Evolutionary conservation across 441 rosid species (phyloP), one percentile per base, ranked within the genome.

Genomic region (Theobroma grandiflorum): DNA sequence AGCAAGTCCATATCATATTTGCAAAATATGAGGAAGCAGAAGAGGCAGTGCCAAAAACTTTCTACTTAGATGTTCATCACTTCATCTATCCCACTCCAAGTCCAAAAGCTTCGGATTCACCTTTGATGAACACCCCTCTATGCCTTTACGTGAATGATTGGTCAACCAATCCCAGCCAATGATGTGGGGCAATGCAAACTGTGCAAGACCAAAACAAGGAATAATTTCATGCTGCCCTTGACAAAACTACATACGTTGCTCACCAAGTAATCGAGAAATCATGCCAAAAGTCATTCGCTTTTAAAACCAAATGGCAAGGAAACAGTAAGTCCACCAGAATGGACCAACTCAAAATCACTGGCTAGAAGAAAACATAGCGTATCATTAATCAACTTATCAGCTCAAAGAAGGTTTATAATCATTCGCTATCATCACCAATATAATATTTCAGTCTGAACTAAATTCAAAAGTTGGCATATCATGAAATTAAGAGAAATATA

Each of bases 161-260:
- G 88, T 90, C 83, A 88, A 78, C 42, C 88, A 81, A 84, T 87
- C 89, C 99, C 99, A 97, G 18, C 98, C 99, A 86, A 94, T 86
- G 87, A 97, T 88, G 85, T 94, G 95, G 52, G 99, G 99, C 89
- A 97, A 87, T 6, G 88, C 95, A 89, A 89, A 95, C 99, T 97
- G 94, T 88, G 85, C 45, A 70, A 49, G 33, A 75, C 61, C 64
- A 73, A 77, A 79, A 37, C 74, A 59, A 7, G 45, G 53, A 33
- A 3, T 8, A 22, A 26, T 14, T 45, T 11, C 15, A 20, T 45
- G 63, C 58, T 16, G 3, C 10, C 58, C 9, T 16, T n/a, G 2
- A 11, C 61, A 67, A 42, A 52, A 31, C 18, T 0, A 10, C 6
- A 66, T 18, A 57, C 20, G 11, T 11, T 8, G 33, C 5, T 57